Evolutionary conservation across 306 rosid species (phyloP).

Genomic region (Leucaena leucocephala): DNA sequence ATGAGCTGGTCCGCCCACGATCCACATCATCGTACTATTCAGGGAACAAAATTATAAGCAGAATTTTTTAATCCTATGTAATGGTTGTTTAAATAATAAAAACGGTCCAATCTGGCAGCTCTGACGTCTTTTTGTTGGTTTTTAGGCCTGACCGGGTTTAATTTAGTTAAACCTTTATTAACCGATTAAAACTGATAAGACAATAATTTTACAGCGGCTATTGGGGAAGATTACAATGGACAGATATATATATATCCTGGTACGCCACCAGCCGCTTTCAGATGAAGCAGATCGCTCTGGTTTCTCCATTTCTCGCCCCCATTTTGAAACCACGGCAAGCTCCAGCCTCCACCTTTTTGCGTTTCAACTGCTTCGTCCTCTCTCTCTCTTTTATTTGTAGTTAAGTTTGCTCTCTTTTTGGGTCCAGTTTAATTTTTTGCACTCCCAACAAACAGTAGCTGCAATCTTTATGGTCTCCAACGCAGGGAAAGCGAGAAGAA

Average conservation of each 20-base stretch:
- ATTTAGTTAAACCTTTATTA: neutral
- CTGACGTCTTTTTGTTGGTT: neutral
- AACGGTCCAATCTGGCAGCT: neutral
- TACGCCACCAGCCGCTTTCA: neutral
- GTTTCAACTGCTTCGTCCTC: neutral
- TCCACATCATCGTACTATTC: neutral
- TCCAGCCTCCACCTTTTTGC: neutral
- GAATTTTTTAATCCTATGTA: neutral
- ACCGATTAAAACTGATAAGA: neutral
- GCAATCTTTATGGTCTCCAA: constrained; percentile 45
- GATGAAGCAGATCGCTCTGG: constrained; percentile 15
- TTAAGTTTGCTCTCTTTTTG: neutral
- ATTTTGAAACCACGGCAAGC: constrained; percentile 8
- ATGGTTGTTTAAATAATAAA: neutral
- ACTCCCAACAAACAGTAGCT: constrained; percentile 38
- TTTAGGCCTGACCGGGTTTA: neutral
- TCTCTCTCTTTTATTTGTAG: neutral
- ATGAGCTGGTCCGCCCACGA: neutral
- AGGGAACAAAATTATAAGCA: neutral
- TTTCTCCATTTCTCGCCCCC: constrained; percentile 6
- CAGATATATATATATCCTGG: neutral
- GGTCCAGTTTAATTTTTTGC: neutral
- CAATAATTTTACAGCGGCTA: neutral
- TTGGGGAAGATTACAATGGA: constrained; percentile 6
- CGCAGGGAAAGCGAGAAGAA: constrained; percentile 35